Base-by-base conservation (phyloP, 2,329 filamentous ascomycete species). In the Ophiostoma sp. region DNA sequence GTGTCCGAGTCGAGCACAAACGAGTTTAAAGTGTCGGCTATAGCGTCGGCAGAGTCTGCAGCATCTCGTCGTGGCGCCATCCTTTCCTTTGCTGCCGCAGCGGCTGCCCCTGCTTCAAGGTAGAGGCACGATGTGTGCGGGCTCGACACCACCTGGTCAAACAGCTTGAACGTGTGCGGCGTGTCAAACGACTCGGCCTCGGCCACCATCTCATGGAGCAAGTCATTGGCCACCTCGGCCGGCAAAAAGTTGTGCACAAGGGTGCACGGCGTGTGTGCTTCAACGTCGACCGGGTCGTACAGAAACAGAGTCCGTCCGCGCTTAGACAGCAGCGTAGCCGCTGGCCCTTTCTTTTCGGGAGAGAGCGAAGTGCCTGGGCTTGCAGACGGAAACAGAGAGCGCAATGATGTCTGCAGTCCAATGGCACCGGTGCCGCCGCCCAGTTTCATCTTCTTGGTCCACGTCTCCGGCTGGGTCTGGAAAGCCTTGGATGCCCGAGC, bases 211-310 rank as follows among this genome's bases (percentile, higher is more conserved):
- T 98, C 94, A 41, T 79, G 78, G 0, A 98, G 82, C 15, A 99
- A 83, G 0, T 84, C 83, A 73, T 93, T 90, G 54, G 95, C 94
- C 71, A 91, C 84, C 1, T 89, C 82, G 0, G 83, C 39, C 0
- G 92, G 88, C 0, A 99, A 83, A 75, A 98, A 97, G 76, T 97
- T 95, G 79, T 96, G 93, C 70, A 97, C 88, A 74, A 98, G 91
- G 13, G 92, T 94, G 79, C 94, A 97, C 0, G 95, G 93, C 0
- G 94, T 97, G 76, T 96, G 86, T 33, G 86, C 84, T 67, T 92
- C 90, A 65, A 98, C 87, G 75, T 97, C 93, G 54, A 87, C 83
- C 0, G 94, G 91, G 60, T 91, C 88, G 78, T 91, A 98, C 0
- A 98, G 83, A 76, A 94, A 91, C 1, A 98, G 80, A 0, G 94